Base-by-base conservation (phyloP, 2,329 filamentous ascomycete species). In the Aschersonia sp. region DNA sequence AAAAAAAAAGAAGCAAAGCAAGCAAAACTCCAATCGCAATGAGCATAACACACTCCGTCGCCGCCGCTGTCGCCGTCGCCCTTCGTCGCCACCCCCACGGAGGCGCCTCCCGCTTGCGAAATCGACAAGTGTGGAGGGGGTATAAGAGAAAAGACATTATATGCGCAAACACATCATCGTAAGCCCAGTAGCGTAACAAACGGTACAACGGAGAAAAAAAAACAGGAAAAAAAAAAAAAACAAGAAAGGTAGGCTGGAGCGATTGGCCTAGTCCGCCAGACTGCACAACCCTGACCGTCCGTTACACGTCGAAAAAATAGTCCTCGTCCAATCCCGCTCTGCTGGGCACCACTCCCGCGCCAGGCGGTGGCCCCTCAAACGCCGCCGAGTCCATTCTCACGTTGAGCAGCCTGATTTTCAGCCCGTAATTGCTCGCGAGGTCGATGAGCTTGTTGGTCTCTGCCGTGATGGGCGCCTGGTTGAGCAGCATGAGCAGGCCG, bases 401-500 rank as follows among this genome's bases (percentile, higher is more conserved):
- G 63, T 97, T 98, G 56, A 98, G 70, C 59, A 98, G 67, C 41
- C 92, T 74, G 52, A 98, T 94, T 70, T 94, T 94, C 52, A 97
- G 69, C 5, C 92, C 89, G 61, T 95, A 97, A 55, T 94, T 85
- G 58, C 81, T 81, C 50, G 97, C 85, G 56, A 95, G 69, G 48
- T 82, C 80, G 47, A 95, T 83, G 51, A 97, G 69, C 64, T 92
- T 94, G 61, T 84, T 90, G 37, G 92, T 97, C 66, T 97, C 90
- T 3, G 88, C 79, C n/a, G 92, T 98, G 60, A 98, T 95, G 22
- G 92, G 92, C 50, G 89, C 80, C 65, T 98, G 92, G 59, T 94
- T 88, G 30, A 98, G 74, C 47, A 98, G 72, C 88, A 98, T 94
- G 48, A 97, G 73, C 53, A 98, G 68, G 1, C 92, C 92, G 62